A percentile compares a stretch with the other conserved stretches of the same genome.
Evolutionary conservation across 2,329 filamentous ascomycete genomes (phyloP).

Genomic region (Aspergillus latus): DNA sequence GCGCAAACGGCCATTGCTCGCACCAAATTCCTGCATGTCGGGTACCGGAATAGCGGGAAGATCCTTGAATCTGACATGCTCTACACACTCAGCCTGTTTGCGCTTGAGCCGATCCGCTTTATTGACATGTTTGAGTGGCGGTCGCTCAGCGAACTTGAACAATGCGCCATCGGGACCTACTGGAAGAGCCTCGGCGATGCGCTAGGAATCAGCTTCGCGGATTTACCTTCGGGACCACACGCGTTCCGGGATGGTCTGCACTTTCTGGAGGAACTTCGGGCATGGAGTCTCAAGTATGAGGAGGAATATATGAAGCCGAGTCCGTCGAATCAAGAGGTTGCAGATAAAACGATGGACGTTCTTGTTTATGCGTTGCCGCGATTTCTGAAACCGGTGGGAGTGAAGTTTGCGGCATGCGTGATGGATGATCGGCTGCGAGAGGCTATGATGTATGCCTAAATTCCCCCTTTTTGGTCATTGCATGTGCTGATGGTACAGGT

Average conservation of each 20-base stretch:
- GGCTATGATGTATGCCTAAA: conserved; percentile 59
- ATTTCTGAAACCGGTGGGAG: conserved; percentile 47
- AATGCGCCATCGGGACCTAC: conserved; percentile 64
- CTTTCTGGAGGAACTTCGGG: conserved; percentile 51
- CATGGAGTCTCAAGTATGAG: conserved; percentile 60
- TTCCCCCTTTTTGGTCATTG: not conserved
- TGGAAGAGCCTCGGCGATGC: conserved; percentile 72
- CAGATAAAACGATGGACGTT: conserved; percentile 60
- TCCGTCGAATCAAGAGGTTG: conserved; percentile 51
- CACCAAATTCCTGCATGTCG: conserved; percentile 62
- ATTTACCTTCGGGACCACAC: conserved; percentile 40
- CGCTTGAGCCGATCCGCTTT: conserved; percentile 65
- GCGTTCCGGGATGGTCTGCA: conserved; percentile 52
- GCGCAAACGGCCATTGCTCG: conserved; percentile 56
- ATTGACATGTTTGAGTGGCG: conserved; percentile 70
- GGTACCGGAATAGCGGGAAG: conserved; percentile 57
- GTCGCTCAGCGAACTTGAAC: conserved; percentile 63
- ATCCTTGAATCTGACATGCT: conserved; percentile 64
- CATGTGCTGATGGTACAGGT: conserved; percentile 13
- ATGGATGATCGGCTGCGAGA: conserved; percentile 63
- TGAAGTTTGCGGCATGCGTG: conserved; percentile 55
- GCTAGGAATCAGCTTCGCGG: conserved; percentile 60
- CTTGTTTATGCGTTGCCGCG: conserved; percentile 57
- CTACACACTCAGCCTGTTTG: conserved; percentile 65
- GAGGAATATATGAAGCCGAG: conserved; percentile 57